Base-by-base conservation (phyloP, 306 rosid genomes). In the Cucumis cinereus region DNA sequence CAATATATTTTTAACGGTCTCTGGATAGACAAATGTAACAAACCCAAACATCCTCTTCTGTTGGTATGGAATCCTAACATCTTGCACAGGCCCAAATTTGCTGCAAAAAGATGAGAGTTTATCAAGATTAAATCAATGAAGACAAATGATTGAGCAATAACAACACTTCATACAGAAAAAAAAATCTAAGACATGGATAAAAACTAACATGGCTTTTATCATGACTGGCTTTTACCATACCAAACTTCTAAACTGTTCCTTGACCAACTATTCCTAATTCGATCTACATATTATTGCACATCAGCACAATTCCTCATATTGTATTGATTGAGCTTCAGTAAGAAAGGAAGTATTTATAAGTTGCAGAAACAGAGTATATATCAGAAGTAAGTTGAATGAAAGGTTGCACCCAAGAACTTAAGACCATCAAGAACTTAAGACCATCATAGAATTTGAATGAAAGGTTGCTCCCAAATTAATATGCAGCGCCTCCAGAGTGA, bases 1-100 rank as follows among this genome's bases (percentile, higher is more conserved):
- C 79, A 94, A 79, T 82, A 94, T 94, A 81, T 79, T 86, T 84
- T 88, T 90, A 53, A 90, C 98, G 0, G 98, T 94, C 84, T 94
- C 98, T 17, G 98, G 97, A 78, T 85, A 89, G 86, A 91, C 92
- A 76, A 94, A 94, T 17, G 97, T 94, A 40, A 94, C 98, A 77
- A 94, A 94, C 47, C 98, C 98, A 69, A 94, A 94, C 98, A 94
- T 94, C 41, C 98, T 86, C 85, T 94, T 94, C 77, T 91, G 98
- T 84, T 94, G 98, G 83, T 94, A 94, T 3, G 98, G 98, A 78
- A 94, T 94, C 82, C 98, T 88, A 33, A 94, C 98, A 80, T 94
- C 98, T 89, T 94, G 98, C 76, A 94, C 98, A 36, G 95, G 98
- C 76, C 98, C 98, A 62, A 80, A 94, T 86, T 88, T 90, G 93